Percentiles rank a stretch among this genome's conserved stretches.
phyloP scores from a whole-genome alignment of 2,329 filamentous ascomycete genomes.

The Aspergillus viridinutans region DNA sequence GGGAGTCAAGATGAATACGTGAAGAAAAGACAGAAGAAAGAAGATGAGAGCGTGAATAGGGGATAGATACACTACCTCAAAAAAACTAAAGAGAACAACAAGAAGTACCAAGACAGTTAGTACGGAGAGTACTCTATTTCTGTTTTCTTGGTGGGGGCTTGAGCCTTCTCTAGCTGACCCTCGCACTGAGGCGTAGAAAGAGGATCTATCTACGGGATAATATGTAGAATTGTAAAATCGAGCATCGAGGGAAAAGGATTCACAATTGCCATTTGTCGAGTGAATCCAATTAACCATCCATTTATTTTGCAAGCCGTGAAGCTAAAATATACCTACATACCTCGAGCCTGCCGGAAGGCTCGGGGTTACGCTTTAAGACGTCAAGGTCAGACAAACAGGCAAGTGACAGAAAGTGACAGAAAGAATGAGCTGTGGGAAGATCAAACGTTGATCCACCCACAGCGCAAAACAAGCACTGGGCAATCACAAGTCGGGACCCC shows the following conservation, averaged over 20 bases:
- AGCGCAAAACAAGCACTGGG: neutral
- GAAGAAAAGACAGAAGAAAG: neutral
- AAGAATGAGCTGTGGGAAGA: neutral
- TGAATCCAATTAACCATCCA: neutral
- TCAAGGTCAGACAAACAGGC: neutral
- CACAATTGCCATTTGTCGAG: neutral
- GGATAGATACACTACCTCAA: neutral
- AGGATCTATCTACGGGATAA: neutral
- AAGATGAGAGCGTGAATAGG: neutral
- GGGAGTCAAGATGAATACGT: neutral
- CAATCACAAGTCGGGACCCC: neutral
- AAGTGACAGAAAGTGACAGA: neutral
- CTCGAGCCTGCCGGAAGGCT: neutral
- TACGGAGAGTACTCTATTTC: neutral
- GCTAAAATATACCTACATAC: neutral
- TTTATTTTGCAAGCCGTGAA: neutral
- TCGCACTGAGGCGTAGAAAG: neutral
- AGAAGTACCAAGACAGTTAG: neutral
- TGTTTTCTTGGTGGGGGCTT: neutral
- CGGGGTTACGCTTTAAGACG: neutral
- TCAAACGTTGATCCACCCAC: neutral
- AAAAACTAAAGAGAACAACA: conserved; percentile 2
- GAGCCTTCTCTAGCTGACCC: neutral
- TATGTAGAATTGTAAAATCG: neutral
- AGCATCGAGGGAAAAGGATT: neutral